Evolutionary conservation across 192 early-diverging fungal species (phyloP).

Genomic region (Backusella tarrabulga): DNA sequence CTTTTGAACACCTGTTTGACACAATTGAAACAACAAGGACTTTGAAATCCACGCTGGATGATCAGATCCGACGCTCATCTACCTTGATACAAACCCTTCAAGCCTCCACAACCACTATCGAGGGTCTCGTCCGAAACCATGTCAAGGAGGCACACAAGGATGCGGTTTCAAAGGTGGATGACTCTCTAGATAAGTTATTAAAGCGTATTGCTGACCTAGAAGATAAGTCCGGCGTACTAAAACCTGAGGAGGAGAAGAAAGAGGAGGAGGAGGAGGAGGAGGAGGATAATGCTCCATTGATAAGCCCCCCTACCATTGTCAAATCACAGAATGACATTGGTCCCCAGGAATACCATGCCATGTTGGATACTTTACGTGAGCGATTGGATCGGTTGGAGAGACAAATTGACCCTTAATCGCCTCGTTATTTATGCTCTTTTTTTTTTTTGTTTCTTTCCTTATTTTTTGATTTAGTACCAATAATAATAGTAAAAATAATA

Average conservation of each 20-base stretch:
- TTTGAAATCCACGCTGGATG: slow-evolving; percentile 67
- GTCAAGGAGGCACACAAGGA: slow-evolving; percentile 72
- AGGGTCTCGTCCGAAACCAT: slow-evolving; percentile 68
- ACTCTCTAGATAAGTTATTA: slow-evolving; percentile 33
- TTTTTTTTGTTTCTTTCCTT: background rate
- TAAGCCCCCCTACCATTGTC: slow-evolving; percentile 29
- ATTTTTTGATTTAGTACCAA: background rate
- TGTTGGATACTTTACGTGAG: slow-evolving; percentile 25
- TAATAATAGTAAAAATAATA: background rate
- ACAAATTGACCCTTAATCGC: slow-evolving; percentile 17
- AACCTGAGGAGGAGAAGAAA: too few species aligned
- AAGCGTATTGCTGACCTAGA: slow-evolving; percentile 21
- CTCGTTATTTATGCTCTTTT: background rate
- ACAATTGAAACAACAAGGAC: slow-evolving; percentile 56
- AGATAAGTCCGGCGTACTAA: background rate
- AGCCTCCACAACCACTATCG: slow-evolving; percentile 67
- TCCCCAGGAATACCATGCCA: slow-evolving; percentile 23
- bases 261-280: background rate
- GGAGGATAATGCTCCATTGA: background rate
- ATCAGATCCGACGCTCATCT: slow-evolving; percentile 70
- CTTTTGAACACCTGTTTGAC: slow-evolving; percentile 53
- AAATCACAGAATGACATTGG: slow-evolving; percentile 33
- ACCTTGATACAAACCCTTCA: slow-evolving; percentile 74
- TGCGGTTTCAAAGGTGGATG: slow-evolving; percentile 48
- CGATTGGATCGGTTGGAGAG: slow-evolving; percentile 30